Conservation (phyloP, 208 protist genomes). For the Strigomonas galati region DNA sequence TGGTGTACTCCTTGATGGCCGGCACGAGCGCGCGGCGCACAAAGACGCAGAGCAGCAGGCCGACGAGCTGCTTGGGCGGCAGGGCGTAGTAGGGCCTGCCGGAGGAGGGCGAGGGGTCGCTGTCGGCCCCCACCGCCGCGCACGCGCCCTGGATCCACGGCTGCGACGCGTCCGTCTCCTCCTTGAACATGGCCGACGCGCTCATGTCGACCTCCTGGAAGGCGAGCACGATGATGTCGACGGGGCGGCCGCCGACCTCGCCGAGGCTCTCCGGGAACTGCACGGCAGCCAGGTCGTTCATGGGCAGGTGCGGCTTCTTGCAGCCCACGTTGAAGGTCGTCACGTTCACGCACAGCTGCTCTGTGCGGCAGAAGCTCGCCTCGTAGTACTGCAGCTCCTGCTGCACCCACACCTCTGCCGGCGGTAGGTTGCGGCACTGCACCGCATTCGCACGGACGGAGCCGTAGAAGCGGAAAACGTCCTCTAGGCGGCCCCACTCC, state of each 20-base stretch:
- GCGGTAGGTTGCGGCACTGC: slow-evolving; percentile 9
- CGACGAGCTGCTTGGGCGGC: slow-evolving; percentile 81
- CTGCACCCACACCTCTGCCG: slow-evolving; percentile 75
- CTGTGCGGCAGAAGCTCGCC: slow-evolving; percentile 53
- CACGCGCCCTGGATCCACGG: slow-evolving; percentile 68
- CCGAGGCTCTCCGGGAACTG: slow-evolving; percentile 12
- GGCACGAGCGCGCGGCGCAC: slow-evolving; percentile 61
- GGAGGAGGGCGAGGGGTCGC: slow-evolving; percentile 11
- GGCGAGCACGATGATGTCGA: slow-evolving; percentile 77
- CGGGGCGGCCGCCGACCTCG: slow-evolving; percentile 12
- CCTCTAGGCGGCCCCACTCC: slow-evolving; percentile 46
- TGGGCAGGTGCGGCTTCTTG: slow-evolving; percentile 64
- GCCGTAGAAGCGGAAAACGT: slow-evolving; percentile 35
- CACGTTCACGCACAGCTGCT: slow-evolving; percentile 60
- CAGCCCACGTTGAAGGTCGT: slow-evolving; percentile 85
- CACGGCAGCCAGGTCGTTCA: slow-evolving; percentile 26
- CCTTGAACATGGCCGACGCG: slow-evolving; percentile 78
- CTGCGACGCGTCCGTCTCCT: slow-evolving; percentile 74
- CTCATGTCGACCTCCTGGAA: slow-evolving; percentile 94
- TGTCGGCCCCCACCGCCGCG: slow-evolving; percentile 53
- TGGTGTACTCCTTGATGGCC: slow-evolving; percentile 44
- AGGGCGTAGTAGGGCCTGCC: slow-evolving; percentile 62
- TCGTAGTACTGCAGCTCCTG: slow-evolving; percentile 76
- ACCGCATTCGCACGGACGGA: slow-evolving; percentile 6
- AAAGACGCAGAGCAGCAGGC: slow-evolving; percentile 79